Evolutionary conservation across 2,329 filamentous ascomycete species (phyloP), one percentile per base, ranked within the genome.

Genomic region (Tolypocladium ovalisporum): DNA sequence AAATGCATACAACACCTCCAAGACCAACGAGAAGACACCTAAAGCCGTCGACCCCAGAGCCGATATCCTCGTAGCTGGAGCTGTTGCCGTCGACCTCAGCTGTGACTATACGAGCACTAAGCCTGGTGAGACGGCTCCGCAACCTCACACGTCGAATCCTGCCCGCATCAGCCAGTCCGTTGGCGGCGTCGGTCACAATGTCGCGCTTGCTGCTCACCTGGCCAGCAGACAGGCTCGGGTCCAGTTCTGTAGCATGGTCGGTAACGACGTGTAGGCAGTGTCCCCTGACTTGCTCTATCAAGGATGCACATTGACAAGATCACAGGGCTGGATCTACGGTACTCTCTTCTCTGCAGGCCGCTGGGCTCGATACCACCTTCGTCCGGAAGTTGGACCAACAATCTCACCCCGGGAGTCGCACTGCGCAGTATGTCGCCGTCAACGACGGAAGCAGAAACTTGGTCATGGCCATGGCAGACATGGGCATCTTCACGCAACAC

Each of bases 391-490:
- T 88, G 4, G 71, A 73, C 17, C 73, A 72, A 19, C 71, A 78
- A 49, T 75, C 75, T 59, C 73, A 70, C 27, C 76, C 76, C 3
- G 78, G 79, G 1, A 79, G 78, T 36, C 81, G 88, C 57, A 97
- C 93, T 2, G 90, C 92, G 0, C 91, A 97, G 70, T 97, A 97
- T 69, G 83, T 97, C 3, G 88, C 93, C 19, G 78, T 97, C 62
- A 99, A 97, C 68, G 89, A 95, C 67, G 77, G 78, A 0, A 83
- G 87, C 59, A 95, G 91, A 70, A 88, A 92, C 61, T 82, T 99
- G 2, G 80, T 92, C n/a, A 73, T 97, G 61, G 93, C 91, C 52
- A 96, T 97, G 90, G 92, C 93, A 5, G 94, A 97, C 68, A 97
- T 97, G 91, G 82, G 79, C 57, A 93, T 96, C 64, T 82, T 96